Evolutionary conservation across 108 stramenopile species (phyloP), one percentile per base, ranked within the genome.

Genomic region (Schizochytrium sp.): DNA sequence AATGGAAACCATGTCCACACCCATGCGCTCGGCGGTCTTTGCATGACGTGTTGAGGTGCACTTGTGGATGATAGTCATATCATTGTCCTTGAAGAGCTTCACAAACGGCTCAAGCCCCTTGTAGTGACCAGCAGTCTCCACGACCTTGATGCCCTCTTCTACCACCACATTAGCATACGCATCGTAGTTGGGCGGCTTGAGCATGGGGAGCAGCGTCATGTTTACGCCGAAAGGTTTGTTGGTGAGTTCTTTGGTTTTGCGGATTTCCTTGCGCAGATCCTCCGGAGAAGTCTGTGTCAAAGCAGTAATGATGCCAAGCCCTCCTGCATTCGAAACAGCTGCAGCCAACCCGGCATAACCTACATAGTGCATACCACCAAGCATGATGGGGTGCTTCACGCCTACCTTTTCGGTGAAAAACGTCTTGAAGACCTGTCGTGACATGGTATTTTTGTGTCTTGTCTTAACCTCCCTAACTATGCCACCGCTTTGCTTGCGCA

Each of bases 281-380:
- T 83, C 76, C 50, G 76, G 76, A 17, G 50, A 55, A 0, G 76
- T 10, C 53, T 83, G 76, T 53, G 76, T 55, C 89, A 90, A 72
- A 46, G 89, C 89, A 10, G 92, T 90, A 46, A 92, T 83, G 3
- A 89, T 88, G 12, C 93, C 93, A 47, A 93, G 69, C 4, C 93
- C 93, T 8, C 93, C 93, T n/a, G 92, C 93, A 76, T 93, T 93
- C 40, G 91, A 90, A 38, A 93, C 93, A n/a, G 93, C 93, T 7
- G 92, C 91, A 5, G 91, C 93, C 12, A 93, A 87, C 50, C 87
- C 91, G 19, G 91, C 72, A 28, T 83, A 89, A 4, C 90, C 89
- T 3, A 92, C 90, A 58, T 90, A 88, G 44, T 89, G 89, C 93
- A 93, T 93, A 5, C 92, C 92, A 55, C 91, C 91, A 89, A 89